Base-by-base conservation (phyloP, 1,284 basidiomycete genomes). In the Marasmius tenuissimus region DNA sequence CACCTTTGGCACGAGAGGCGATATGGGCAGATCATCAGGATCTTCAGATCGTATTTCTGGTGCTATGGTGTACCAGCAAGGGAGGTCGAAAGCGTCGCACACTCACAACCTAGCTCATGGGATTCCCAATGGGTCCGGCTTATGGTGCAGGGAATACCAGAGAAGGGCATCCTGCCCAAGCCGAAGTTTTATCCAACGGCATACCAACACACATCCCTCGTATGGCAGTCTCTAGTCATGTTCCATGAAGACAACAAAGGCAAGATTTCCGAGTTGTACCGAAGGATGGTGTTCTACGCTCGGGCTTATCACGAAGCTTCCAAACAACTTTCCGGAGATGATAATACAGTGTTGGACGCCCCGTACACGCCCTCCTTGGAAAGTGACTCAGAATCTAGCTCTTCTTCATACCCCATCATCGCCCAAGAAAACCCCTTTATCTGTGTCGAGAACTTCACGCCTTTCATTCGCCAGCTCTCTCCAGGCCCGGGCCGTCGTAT, bases 391-490 rank as follows among this genome's bases (percentile, higher is more conserved):
- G 14, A 37, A n/a, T 34, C 40, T 33, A 20, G n/a, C 20, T 8
- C 1, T 16, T 56, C 38, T 53, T 65, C 16, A 37, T 37, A 9
- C 63, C 62, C 9, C 62, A 65, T 14, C 60, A 63, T 12, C 34
- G 35, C 57, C 12, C 65, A 62, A 3, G 64, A n/a, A 12, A 39
- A 55, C 27, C 14, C 52, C 20, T 61, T 40, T 1, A 57, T 72
- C 5, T 63, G 65, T 49, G 49, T 68, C n/a, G 68, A 70, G 35
- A 71, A 73, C 4, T 81, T 78, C 63, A 78, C 74, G 1, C 76
- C 74, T 3, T 81, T 79, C 62, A 71, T 78, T 35, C 33, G 20
- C 3, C 39, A 20, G 34, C 39, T 38, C 39, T 38, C 53, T 1
- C 27, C 34, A 35, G 35, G 18, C 20, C 22, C 16, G 9, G 20